phyloP scores from a whole-genome alignment of 306 rosid species.

The Acacia acuminata region DNA sequence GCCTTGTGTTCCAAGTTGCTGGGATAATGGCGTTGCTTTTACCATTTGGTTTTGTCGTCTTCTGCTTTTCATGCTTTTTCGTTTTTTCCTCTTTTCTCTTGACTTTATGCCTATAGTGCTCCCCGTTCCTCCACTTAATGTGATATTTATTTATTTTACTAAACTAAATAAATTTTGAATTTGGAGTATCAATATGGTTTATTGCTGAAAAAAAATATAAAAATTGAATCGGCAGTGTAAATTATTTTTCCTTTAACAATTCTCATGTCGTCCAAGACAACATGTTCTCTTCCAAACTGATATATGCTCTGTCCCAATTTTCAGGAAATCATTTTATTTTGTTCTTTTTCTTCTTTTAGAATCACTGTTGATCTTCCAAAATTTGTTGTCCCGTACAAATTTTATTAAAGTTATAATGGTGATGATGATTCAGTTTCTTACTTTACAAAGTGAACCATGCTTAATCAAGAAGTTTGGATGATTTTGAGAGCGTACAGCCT shows the following conservation, averaged over 20 bases:
- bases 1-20: constrained; percentile 4
- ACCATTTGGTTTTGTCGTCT: constrained; percentile 32
- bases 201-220: no score
- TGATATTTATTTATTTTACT: background rate
- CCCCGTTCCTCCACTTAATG: constrained; percentile 18
- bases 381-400: no score
- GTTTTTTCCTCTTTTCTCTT: background rate
- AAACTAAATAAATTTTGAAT: no score
- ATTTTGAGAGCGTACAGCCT: no score
- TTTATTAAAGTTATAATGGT: background rate
- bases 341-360: background rate
- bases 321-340: background rate
- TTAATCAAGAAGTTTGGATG: background rate
- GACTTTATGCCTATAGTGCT: background rate
- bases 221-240: background rate
- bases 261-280: constrained; percentile 6
- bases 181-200: background rate
- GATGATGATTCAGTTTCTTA: background rate
- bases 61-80: background rate
- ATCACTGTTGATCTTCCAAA: background rate
- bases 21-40: background rate
- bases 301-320: constrained; percentile 5
- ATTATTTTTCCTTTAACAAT: background rate
- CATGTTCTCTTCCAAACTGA: no score
- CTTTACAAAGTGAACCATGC: background rate